Evolutionary conservation across 1,284 basidiomycete species (phyloP).

Genomic region (Coniferiporia sulphurascens): DNA sequence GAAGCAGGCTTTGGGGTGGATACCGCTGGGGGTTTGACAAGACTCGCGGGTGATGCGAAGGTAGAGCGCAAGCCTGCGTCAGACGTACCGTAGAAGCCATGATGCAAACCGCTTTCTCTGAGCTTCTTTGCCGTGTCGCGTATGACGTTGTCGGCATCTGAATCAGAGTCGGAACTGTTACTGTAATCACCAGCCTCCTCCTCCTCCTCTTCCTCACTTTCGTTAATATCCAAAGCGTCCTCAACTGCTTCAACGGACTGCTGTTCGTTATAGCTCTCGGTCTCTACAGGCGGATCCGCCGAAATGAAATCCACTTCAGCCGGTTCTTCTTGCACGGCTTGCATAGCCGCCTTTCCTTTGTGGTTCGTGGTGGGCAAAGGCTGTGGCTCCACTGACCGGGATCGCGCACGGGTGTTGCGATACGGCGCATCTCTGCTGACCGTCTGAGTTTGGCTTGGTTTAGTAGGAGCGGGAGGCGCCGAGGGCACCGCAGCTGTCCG

Average conservation of each 20-base stretch:
- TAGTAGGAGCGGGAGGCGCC: background rate
- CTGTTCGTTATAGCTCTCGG: conserved; percentile 2
- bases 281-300: background rate
- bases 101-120: background rate
- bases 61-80: background rate
- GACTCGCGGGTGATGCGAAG: background rate
- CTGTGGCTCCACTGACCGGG: conserved; percentile 12
- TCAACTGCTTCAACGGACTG: conserved; percentile 13
- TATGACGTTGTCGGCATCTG: conserved; percentile 5
- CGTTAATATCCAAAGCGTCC: background rate
- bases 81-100: background rate
- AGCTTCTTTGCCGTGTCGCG: background rate
- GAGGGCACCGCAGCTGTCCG: background rate
- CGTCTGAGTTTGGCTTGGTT: background rate
- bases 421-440: conserved; percentile 6
- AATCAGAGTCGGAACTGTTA: conserved; percentile 2
- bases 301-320: background rate
- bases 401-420: conserved; percentile 11
- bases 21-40: background rate
- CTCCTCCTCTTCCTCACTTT: conserved; percentile 1
- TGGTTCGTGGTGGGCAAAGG: background rate
- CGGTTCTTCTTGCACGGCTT: background rate
- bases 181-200: background rate
- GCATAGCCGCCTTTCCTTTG: background rate
- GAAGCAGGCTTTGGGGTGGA: background rate